phyloP scores from a whole-genome alignment of 129 eudicot species.

The Saussurea involucrata region DNA sequence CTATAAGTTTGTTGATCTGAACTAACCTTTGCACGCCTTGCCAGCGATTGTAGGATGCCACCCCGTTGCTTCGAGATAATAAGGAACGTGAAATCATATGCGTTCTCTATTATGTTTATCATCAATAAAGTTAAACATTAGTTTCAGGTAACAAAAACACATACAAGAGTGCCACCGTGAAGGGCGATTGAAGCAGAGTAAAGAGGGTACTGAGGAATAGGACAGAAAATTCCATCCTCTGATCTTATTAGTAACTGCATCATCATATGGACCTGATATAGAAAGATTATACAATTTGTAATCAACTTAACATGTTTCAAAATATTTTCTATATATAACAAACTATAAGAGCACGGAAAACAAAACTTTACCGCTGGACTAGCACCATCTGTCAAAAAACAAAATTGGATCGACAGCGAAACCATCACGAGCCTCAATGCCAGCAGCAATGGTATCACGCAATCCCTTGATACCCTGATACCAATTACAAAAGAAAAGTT shows the following conservation, averaged over 20 bases:
- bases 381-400: slow-evolving; percentile 95
- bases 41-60: slow-evolving; percentile 76
- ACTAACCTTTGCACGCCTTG: slow-evolving; percentile 94
- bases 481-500: slow-evolving; percentile 10
- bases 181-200: slow-evolving; percentile 99
- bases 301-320: neutral
- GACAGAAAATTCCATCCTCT: slow-evolving; percentile 94
- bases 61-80: slow-evolving; percentile 93
- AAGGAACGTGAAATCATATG: slow-evolving; percentile 70
- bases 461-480: slow-evolving; percentile 89
- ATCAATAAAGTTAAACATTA: neutral
- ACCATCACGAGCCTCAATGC: slow-evolving; percentile 99
- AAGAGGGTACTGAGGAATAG: slow-evolving; percentile 97
- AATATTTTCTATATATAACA: neutral
- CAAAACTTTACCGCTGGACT: slow-evolving; percentile 75
- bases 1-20: neutral
- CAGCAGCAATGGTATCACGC: slow-evolving; percentile 93
- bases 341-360: neutral
- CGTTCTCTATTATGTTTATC: slow-evolving; percentile 3
- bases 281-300: slow-evolving; percentile 5
- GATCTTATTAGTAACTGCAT: slow-evolving; percentile 86
- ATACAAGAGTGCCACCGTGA: slow-evolving; percentile 98
- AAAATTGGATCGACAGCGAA: slow-evolving; percentile 83
- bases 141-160: slow-evolving; percentile 13
- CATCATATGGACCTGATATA: slow-evolving; percentile 91